These are phyloP conservation scores for Aspergillus nomiae DNA, from an alignment of 2,329 filamentous ascomycete genomes.

Conservation along the genomic window DNA sequence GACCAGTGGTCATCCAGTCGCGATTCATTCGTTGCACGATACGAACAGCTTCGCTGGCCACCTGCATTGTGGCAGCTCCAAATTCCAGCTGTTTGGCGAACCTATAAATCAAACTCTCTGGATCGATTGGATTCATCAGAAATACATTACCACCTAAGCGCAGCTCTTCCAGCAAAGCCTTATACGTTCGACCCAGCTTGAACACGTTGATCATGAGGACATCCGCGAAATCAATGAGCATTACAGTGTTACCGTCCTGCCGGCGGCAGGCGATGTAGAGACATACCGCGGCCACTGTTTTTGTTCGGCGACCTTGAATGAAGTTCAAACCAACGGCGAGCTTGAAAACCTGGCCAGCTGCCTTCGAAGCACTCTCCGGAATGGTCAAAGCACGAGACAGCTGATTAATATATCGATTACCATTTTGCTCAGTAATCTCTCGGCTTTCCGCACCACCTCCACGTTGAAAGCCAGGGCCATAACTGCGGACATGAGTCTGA, in stretches of 20 bases:
- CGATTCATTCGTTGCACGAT: conserved; percentile 91
- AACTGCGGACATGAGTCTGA: conserved; percentile 74
- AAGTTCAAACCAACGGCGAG: conserved; percentile 74
- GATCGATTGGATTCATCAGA: conserved; percentile 74
- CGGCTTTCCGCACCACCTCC: conserved; percentile 53
- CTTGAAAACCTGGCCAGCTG: conserved; percentile 73
- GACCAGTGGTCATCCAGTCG: conserved; percentile 96
- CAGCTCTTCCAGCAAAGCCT: conserved; percentile 69
- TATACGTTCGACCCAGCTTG: conserved; percentile 86
- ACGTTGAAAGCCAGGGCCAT: conserved; percentile 50
- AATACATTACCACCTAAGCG: conserved; percentile 59
- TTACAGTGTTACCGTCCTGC: conserved; percentile 75
- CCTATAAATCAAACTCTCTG: conserved; percentile 87
- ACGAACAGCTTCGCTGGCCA: conserved; percentile 83
- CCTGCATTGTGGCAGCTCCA: conserved; percentile 74
- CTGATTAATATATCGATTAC: conserved; percentile 47
- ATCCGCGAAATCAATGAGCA: conserved; percentile 96
- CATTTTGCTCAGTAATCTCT: conserved; percentile 49
- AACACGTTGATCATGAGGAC: conserved; percentile 85
- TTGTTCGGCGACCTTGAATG: conserved; percentile 80
- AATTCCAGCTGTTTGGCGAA: conserved; percentile 94
- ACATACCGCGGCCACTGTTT: conserved; percentile 85
- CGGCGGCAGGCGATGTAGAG: conserved; percentile 86
- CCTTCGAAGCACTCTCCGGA: conserved; percentile 64
- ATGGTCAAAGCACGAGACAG: conserved; percentile 44